phyloP scores from a whole-genome alignment of 164 flowering plant genomes.

The Magnolia officinalis region DNA sequence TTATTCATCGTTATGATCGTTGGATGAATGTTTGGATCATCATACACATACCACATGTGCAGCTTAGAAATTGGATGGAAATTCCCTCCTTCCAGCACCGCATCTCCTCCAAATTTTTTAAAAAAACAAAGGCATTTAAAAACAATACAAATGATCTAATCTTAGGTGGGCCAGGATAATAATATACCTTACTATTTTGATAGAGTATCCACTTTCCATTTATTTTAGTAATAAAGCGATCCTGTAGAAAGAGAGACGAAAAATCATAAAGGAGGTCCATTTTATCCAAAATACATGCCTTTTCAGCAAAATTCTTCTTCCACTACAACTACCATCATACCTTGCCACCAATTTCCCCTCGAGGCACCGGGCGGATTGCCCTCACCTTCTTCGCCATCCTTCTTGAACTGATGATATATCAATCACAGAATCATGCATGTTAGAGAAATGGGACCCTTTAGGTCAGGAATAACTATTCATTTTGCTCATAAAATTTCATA shows the following conservation, averaged over 20 bases:
- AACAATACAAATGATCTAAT: too few relatives aligned
- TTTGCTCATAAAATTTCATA: too few relatives aligned
- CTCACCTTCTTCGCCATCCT: too few relatives aligned
- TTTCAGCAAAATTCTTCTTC: background rate
- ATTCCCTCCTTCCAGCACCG: too few relatives aligned
- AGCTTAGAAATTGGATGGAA: too few relatives aligned
- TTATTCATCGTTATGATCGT: too few relatives aligned
- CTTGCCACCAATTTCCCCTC: constrained; percentile 67
- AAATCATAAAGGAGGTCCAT: background rate
- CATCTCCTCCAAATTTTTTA: too few relatives aligned
- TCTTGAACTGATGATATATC: constrained; percentile 43
- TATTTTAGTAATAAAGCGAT: constrained; percentile 62
- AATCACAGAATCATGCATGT: background rate
- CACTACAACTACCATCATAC: constrained; percentile 8
- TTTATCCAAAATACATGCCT: background rate
- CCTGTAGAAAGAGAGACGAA: constrained; percentile 35
- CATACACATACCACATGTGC: too few relatives aligned
- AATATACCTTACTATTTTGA: too few relatives aligned
- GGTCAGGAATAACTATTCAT: background rate
- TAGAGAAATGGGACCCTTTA: background rate
- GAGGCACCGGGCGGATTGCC: constrained; percentile 46
- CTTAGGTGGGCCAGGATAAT: background rate
- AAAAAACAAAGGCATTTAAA: too few relatives aligned
- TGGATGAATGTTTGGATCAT: too few relatives aligned
- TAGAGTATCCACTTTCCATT: too few relatives aligned